Evolutionary conservation across 495 filamentous ascomycete species (phyloP).

Genomic region (Neurospora africana): DNA sequence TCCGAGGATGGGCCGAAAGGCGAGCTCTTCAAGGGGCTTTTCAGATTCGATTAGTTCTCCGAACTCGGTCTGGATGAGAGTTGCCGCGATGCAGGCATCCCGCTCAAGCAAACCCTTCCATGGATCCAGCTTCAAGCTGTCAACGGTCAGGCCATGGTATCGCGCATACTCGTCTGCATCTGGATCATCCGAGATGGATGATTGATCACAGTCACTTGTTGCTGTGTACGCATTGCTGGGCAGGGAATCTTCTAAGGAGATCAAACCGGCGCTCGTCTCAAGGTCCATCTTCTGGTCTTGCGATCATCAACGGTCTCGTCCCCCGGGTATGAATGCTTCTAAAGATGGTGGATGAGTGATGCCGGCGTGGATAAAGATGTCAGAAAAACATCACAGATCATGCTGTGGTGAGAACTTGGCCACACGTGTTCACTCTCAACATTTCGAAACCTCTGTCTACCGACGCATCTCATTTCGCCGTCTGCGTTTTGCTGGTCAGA

Average conservation of each 20-base stretch:
- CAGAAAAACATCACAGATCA: background rate
- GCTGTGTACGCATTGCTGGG: background rate
- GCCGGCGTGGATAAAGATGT: background rate
- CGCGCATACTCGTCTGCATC: conserved; percentile 33
- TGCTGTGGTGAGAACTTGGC: background rate
- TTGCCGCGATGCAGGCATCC: conserved; percentile 7
- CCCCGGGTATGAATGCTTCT: background rate
- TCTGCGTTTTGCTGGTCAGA: background rate
- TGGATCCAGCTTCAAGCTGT: conserved; percentile 12
- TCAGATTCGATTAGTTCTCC: conserved; percentile 5
- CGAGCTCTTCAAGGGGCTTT: conserved; percentile 4
- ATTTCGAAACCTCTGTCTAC: background rate
- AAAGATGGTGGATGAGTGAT: background rate
- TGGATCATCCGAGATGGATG: background rate
- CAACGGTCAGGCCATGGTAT: conserved; percentile 25
- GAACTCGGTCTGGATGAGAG: conserved; percentile 7
- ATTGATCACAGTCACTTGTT: background rate
- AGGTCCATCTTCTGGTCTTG: conserved; percentile 11
- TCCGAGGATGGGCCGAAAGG: conserved; percentile 14
- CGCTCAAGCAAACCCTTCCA: conserved; percentile 7
- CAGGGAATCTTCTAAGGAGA: conserved; percentile 11
- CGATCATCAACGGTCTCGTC: background rate
- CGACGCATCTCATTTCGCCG: background rate
- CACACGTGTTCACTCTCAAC: background rate
- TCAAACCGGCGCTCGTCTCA: conserved; percentile 10